Base-by-base conservation (phyloP, 768 basidiomycete species). In the Xerocomellus chrysenteron region DNA sequence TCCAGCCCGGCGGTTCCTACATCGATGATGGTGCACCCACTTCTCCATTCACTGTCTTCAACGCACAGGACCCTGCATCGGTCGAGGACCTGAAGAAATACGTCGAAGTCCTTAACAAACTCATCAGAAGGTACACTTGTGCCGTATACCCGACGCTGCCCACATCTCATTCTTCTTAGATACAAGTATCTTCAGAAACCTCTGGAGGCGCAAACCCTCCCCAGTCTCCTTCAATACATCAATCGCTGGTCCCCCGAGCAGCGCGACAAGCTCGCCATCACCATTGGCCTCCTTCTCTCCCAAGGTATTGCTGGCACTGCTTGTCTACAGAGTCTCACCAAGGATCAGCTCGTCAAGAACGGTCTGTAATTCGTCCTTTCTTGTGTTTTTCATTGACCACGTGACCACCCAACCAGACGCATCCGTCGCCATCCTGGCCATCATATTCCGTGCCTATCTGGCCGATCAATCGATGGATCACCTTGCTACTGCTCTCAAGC, bases 111-210 rank as follows among this genome's bases (percentile, higher is more conserved):
- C 80, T 98, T 65, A 94, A 94, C 75, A 95, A 94, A 78, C 88
- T 98, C 56, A 93, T 95, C 80, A 83, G 96, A 76, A 88, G 96
- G 94, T 92, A 65, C 54, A 74, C 59, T 35, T 12, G 32, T 41
- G 36, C 52, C 21, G 0, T 30, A 17, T 61, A 56, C 58, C 56
- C 47, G 54, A 54, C 45, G 4, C 35, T 50, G 8, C 16, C 16
- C 37, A 26, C 9, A 8, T 19, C 49, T 62, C 61, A 56, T 47
- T 19, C 21, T 36, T 36, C 42, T 52, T 68, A 96, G 94, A 76
- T 98, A 98, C 82, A 98, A 98, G 75, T 99, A 98, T 81, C 91
- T 99, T 65, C 96, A 98, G 75, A 94, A 89, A 74, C 94, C 96
- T 43, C 86, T 99, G 47, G 96, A 98, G 74, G 88, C 86, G 71